These are phyloP conservation scores for Aspergillus versicolor DNA, from an alignment of 2,329 filamentous ascomycete species.

Conservation along the genomic window DNA sequence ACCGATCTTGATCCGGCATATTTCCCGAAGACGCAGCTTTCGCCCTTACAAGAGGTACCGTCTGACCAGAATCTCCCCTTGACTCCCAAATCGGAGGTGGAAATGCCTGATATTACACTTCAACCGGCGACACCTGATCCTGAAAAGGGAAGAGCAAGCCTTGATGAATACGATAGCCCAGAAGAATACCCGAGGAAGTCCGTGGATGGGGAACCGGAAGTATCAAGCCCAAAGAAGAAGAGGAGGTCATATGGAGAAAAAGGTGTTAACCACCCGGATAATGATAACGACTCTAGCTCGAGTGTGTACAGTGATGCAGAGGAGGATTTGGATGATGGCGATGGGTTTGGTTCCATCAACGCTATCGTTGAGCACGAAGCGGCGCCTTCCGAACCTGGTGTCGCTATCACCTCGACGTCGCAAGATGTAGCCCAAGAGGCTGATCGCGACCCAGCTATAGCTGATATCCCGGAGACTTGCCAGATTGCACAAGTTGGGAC, in stretches of 20 bases:
- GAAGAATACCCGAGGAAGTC: slow-evolving; percentile 55
- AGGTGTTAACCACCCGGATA: slow-evolving; percentile 6
- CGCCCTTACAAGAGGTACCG: slow-evolving; percentile 11
- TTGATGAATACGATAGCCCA: slow-evolving; percentile 53
- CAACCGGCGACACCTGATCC: slow-evolving; percentile 49
- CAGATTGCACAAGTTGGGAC: slow-evolving; percentile 23
- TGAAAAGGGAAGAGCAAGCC: slow-evolving; percentile 37
- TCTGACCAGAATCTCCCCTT: slow-evolving; percentile 5
- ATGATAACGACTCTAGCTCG: slow-evolving; percentile 42
- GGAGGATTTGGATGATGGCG: slow-evolving; percentile 42
- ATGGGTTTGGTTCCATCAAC: slow-evolving; percentile 52
- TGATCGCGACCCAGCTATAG: background rate
- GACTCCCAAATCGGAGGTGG: slow-evolving; percentile 13
- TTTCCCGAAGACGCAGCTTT: background rate
- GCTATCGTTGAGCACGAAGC: slow-evolving; percentile 38
- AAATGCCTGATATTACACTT: slow-evolving; percentile 47
- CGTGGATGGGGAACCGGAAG: slow-evolving; percentile 20
- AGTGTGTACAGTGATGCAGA: slow-evolving; percentile 51
- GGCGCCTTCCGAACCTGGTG: background rate
- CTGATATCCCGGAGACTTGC: slow-evolving; percentile 16
- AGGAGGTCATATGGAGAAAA: background rate
- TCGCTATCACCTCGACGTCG: background rate
- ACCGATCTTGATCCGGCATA: background rate
- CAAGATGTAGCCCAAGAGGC: background rate
- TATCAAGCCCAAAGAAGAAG: slow-evolving; percentile 5